Base-by-base conservation (phyloP, 1,284 basidiomycete genomes). In the Ceratobasidium sp. region DNA sequence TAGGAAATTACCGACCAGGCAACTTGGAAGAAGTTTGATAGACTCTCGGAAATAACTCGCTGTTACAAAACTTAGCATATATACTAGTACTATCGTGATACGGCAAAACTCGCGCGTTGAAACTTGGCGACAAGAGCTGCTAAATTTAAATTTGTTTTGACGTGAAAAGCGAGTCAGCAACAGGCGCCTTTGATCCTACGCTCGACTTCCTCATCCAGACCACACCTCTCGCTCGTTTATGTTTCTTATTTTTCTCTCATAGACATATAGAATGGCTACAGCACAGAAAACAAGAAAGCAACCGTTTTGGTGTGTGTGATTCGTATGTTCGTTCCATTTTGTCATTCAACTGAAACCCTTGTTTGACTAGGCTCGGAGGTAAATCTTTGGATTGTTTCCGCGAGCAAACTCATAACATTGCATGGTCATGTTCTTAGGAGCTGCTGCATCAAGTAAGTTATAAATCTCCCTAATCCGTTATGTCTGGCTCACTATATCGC, bases 401-500 rank as follows among this genome's bases (percentile, higher is more conserved):
- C 54, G 78, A 56, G 12, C 28, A 76, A 77, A 57, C 74, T 64
- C 33, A 71, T 76, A 56, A 48, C 57, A 56, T 65, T 46, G 62
- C 59, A 20, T 54, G 50, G 46, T 56, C 65, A n/a, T 66, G 77
- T 28, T 20, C 20, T 26, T 67, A 94, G 93, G 93, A 48, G 88
- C 93, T 59, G 93, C 91, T 65, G 93, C 93, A 54, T 93, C 93
- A 50, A 90, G 93, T 94, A 83, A 80, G 92, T 89, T 52, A 5
- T 38, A 48, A 57, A 78, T 13, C 44, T 77, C 13, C 48, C 48
- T 56, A 56, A 26, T 62, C 65, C 77, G 77, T n/a, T 80, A 40
- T 23, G 23, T 46, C 33, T 66, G 75, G n/a, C n/a, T n/a, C 15
- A 44, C 61, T 65, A 78, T 12, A 70, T 54, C 68, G 75, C 50